Conservation (phyloP, 257 asterid species). For the Cordia subcordata region DNA sequence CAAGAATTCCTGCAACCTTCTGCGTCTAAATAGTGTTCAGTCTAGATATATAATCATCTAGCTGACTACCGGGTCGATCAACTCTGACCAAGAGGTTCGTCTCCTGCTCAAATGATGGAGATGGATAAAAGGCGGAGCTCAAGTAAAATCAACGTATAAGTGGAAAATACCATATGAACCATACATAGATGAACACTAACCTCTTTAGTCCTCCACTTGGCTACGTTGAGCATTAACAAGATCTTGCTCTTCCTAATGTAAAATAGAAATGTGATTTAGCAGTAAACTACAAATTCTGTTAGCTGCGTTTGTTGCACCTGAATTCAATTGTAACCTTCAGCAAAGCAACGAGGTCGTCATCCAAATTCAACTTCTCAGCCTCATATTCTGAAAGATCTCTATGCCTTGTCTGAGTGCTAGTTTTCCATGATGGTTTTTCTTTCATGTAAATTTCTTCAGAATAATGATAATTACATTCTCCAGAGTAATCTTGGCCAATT, state of each 20-base stretch:
- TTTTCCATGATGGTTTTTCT: constrained; percentile 18
- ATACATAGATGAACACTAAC: background rate
- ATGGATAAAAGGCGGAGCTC: background rate
- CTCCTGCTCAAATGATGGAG: constrained; percentile 23
- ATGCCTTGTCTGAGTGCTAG: background rate
- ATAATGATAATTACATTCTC: constrained; percentile 13
- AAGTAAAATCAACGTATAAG: background rate
- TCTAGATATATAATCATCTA: constrained; percentile 27
- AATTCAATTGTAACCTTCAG: constrained; percentile 19
- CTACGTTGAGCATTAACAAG: constrained; percentile 80
- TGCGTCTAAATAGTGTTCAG: constrained; percentile 22
- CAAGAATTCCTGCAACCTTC: constrained; percentile 32
- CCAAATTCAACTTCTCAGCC: constrained; percentile 13
- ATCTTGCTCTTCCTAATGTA: constrained; percentile 47
- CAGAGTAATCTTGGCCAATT: constrained; percentile 5
- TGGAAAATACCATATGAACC: background rate
- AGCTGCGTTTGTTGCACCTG: background rate
- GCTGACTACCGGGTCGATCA: constrained; percentile 36
- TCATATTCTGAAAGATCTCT: constrained; percentile 9
- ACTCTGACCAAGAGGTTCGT: constrained; percentile 27
- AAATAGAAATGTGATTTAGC: constrained; percentile 7
- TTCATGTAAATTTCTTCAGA: constrained; percentile 11
- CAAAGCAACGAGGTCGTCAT: constrained; percentile 20
- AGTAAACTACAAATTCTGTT: background rate
- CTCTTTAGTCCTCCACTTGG: constrained; percentile 74